Conservation (phyloP, 768 basidiomycete genomes). For the Boletus edulis region DNA sequence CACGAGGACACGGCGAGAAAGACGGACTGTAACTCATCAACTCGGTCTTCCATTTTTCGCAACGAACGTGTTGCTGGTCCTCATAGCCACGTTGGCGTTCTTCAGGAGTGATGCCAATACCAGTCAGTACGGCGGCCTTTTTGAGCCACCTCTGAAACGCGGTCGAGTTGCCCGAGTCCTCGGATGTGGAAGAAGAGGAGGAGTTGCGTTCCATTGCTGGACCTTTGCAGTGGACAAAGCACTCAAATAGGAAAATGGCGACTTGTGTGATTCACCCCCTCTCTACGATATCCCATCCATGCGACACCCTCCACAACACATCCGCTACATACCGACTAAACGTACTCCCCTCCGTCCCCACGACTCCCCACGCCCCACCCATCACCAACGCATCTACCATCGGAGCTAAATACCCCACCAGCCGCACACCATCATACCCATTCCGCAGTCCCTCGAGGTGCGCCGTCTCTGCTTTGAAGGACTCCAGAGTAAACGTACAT, state of each 20-base stretch:
- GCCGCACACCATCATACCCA: conserved; percentile 44
- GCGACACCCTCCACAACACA: conserved; percentile 62
- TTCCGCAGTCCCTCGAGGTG: conserved; percentile 39
- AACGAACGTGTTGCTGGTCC: conserved; percentile 42
- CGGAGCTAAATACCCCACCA: conserved; percentile 52
- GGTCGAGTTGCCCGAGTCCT: conserved; percentile 20
- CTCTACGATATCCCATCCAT: conserved; percentile 48
- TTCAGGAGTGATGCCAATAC: conserved; percentile 46
- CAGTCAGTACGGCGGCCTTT: conserved; percentile 47
- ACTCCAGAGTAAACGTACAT: conserved; percentile 56
- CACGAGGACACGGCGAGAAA: conserved; percentile 9
- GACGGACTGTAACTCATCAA: conserved; percentile 68
- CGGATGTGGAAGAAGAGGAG: conserved; percentile 21
- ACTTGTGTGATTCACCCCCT: conserved; percentile 34
- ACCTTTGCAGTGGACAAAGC: neutral
- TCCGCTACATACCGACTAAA: conserved; percentile 70
- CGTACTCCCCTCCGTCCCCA: conserved; percentile 73
- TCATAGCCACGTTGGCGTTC: conserved; percentile 37
- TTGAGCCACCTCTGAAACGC: conserved; percentile 53
- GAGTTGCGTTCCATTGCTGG: conserved; percentile 30
- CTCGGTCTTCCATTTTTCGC: conserved; percentile 69
- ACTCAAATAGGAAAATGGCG: conserved; percentile 8
- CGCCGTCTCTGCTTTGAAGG: conserved; percentile 39
- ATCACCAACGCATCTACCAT: conserved; percentile 73
- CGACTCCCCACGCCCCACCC: conserved; percentile 52